phyloP scores from a whole-genome alignment of 345 rosid genomes.

The Linum tenue region DNA sequence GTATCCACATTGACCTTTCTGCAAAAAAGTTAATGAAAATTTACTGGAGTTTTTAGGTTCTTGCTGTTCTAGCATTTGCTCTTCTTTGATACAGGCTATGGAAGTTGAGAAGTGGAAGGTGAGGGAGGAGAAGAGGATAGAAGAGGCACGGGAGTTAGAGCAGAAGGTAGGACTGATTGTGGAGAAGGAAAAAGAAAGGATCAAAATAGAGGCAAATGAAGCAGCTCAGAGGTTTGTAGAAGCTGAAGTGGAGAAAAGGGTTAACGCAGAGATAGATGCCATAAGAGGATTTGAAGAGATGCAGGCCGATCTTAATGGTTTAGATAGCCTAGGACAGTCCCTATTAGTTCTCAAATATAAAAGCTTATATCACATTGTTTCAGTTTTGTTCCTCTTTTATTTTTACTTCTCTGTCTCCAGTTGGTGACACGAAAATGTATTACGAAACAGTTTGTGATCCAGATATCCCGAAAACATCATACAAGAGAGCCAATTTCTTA shows the following conservation, averaged over 20 bases:
- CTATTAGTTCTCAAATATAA: slow-evolving; percentile 8
- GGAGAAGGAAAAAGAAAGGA: neutral
- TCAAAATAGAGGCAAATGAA: neutral
- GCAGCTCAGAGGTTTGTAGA: slow-evolving; percentile 10
- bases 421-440: too few relatives aligned
- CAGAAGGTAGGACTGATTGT: neutral
- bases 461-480: too few relatives aligned
- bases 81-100: slow-evolving; percentile 2
- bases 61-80: too few relatives aligned
- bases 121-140: slow-evolving; percentile 10
- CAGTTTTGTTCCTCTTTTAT: slow-evolving; percentile 16
- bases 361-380: slow-evolving; percentile 15
- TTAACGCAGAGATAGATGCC: slow-evolving; percentile 7
- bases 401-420: slow-evolving; percentile 8
- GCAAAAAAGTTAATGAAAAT: too few relatives aligned
- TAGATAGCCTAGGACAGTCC: slow-evolving; percentile 11
- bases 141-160: neutral
- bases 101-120: slow-evolving; percentile 18
- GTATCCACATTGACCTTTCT: too few relatives aligned
- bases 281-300: neutral
- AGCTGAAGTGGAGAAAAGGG: slow-evolving; percentile 14
- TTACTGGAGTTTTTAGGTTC: too few relatives aligned
- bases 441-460: too few relatives aligned
- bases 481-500: too few relatives aligned
- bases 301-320: neutral